A percentile compares a stretch with the other conserved stretches of the same genome.
Evolutionary conservation across 2,329 filamentous ascomycete species (phyloP).

Genomic region (Aspergillus latus): DNA sequence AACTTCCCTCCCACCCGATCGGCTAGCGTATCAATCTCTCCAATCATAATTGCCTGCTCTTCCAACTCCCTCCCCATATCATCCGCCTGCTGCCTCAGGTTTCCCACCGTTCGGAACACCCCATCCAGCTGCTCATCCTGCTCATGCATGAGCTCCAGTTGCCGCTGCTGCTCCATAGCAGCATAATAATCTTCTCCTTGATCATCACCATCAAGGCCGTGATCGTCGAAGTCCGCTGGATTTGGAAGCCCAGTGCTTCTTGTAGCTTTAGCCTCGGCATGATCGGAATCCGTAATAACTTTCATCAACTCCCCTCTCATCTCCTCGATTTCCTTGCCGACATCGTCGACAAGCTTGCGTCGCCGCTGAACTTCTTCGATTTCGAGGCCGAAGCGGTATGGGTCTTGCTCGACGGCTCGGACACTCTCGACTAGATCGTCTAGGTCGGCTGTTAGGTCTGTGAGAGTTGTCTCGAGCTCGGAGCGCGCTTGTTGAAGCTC

Average conservation of each 20-base stretch:
- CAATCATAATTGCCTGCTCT: conserved; percentile 87
- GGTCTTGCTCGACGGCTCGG: conserved; percentile 80
- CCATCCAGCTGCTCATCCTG: conserved; percentile 92
- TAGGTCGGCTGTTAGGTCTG: conserved; percentile 79
- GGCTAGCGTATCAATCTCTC: conserved; percentile 78
- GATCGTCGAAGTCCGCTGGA: conserved; percentile 59
- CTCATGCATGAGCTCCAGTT: conserved; percentile 87
- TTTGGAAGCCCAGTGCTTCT: conserved; percentile 52
- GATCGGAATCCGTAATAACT: conserved; percentile 46
- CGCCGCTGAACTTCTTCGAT: conserved; percentile 78
- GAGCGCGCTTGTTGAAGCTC: conserved; percentile 63
- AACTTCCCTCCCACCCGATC: conserved; percentile 85
- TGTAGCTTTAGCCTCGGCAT: not conserved
- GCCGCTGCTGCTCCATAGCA: conserved; percentile 86
- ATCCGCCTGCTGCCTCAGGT: conserved; percentile 83
- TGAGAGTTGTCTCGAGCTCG: conserved; percentile 76
- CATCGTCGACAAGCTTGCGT: conserved; percentile 79
- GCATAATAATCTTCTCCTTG: conserved; percentile 65
- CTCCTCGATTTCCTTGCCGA: conserved; percentile 82
- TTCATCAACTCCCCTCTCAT: conserved; percentile 81
- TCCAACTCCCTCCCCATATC: conserved; percentile 96
- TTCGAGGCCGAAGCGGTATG: conserved; percentile 82
- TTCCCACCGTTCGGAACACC: conserved; percentile 90
- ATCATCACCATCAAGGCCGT: conserved; percentile 35
- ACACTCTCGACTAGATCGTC: conserved; percentile 86